These are phyloP conservation scores for Penicillium sp. DNA, from an alignment of 2,329 filamentous ascomycete species.

Conservation along the genomic window DNA sequence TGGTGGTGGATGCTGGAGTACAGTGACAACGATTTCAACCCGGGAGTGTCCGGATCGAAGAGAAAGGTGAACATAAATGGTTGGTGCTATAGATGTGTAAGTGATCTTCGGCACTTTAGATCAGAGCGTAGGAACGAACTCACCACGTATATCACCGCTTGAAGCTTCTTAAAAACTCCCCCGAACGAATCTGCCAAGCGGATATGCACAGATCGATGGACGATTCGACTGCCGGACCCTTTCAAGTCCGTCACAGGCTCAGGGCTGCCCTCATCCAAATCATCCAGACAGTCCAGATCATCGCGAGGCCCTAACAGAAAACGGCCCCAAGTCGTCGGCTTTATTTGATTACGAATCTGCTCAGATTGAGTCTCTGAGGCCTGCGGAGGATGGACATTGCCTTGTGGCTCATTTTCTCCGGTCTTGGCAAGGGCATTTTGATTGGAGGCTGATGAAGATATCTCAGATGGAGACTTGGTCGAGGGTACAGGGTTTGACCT, in stretches of 20 bases:
- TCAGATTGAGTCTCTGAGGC: background rate
- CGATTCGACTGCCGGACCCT: conserved; percentile 27
- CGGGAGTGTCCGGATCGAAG: conserved; percentile 40
- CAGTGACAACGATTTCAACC: conserved; percentile 38
- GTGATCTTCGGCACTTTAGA: background rate
- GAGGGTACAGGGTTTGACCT: conserved; percentile 23
- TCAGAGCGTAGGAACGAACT: conserved; percentile 2
- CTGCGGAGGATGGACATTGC: background rate
- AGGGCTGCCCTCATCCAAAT: conserved; percentile 23
- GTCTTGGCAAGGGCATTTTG: conserved; percentile 3
- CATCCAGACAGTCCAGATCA: conserved; percentile 31
- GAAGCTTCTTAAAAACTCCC: conserved; percentile 23
- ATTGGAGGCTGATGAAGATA: conserved; percentile 6
- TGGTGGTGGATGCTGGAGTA: conserved; percentile 47
- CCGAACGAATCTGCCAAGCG: conserved; percentile 19
- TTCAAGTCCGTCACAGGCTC: conserved; percentile 14
- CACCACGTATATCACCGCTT: conserved; percentile 41
- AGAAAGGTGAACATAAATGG: conserved; percentile 50
- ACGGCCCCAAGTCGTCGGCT: conserved; percentile 3
- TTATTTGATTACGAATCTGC: conserved; percentile 1
- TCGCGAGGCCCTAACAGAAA: conserved; percentile 29
- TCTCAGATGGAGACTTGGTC: conserved; percentile 21
- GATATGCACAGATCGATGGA: conserved; percentile 33
- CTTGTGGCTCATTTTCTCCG: background rate
- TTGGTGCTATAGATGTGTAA: conserved; percentile 31